phyloP scores from a whole-genome alignment of 805 yeast species.

The Wickerhamomyces bovis region DNA sequence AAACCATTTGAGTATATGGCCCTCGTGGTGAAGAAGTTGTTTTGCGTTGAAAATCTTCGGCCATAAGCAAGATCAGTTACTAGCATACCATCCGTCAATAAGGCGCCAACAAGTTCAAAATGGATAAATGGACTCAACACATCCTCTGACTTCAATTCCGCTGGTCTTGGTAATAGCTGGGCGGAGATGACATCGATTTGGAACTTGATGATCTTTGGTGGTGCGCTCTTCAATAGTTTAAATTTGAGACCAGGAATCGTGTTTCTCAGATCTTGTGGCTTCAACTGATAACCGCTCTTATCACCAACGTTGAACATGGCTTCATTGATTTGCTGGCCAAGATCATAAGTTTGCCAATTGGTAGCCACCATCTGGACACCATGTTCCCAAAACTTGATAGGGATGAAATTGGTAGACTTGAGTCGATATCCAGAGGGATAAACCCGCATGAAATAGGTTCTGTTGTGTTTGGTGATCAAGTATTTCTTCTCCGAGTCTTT shows the following conservation, averaged over 20 bases:
- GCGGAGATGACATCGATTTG: slow-evolving; percentile 62
- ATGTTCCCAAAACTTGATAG: slow-evolving; percentile 70
- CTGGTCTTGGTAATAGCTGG: slow-evolving; percentile 75
- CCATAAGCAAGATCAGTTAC: slow-evolving; percentile 7
- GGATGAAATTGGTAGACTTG: slow-evolving; percentile 76
- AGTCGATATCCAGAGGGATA: slow-evolving; percentile 81
- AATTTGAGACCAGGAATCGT: slow-evolving; percentile 20
- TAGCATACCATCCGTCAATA: slow-evolving; percentile 8
- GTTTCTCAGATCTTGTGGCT: slow-evolving; percentile 46
- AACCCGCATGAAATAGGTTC: slow-evolving; percentile 67
- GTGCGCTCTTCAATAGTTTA: slow-evolving; percentile 6
- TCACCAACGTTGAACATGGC: slow-evolving; percentile 64
- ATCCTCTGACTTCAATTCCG: slow-evolving; percentile 39
- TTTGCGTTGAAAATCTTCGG: not conserved
- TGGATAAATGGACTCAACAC: slow-evolving; percentile 56
- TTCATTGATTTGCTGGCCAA: slow-evolving; percentile 83
- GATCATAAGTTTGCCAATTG: slow-evolving; percentile 91
- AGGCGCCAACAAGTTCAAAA: slow-evolving; percentile 53
- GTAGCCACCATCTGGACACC: slow-evolving; percentile 96
- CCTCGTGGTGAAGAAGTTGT: slow-evolving; percentile 16
- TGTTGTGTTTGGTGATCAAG: slow-evolving; percentile 71
- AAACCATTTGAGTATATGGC: slow-evolving; percentile 66
- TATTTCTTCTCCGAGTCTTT: slow-evolving; percentile 51
- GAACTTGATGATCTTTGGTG: slow-evolving; percentile 15
- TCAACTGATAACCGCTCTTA: slow-evolving; percentile 70